Evolutionary conservation across 2,329 filamentous ascomycete species (phyloP).

Genomic region (Gaeumannomyces tritici): DNA sequence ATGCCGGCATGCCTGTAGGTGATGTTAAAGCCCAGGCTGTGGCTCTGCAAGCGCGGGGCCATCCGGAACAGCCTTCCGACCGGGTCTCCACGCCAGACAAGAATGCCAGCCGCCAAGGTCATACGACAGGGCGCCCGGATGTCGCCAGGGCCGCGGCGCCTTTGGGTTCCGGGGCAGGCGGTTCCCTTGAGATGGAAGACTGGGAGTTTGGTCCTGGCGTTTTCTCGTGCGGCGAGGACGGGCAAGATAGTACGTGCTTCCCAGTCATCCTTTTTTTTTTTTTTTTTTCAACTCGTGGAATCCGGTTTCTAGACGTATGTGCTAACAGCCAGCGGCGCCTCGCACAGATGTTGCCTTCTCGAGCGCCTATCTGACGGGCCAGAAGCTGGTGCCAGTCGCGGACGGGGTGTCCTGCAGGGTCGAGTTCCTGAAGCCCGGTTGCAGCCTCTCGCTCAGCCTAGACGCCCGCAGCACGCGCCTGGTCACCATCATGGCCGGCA

Average conservation of each 20-base stretch:
- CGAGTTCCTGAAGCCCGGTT: constrained; percentile 16
- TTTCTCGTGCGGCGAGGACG: constrained; percentile 8
- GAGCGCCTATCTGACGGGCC: constrained; percentile 19
- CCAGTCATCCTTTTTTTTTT: background rate
- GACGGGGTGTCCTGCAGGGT: constrained; percentile 18
- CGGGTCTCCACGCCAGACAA: background rate
- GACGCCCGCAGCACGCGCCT: constrained; percentile 12
- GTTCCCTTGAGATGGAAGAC: constrained; percentile 19
- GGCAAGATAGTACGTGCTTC: background rate
- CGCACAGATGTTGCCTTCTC: constrained; percentile 21
- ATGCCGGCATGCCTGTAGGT: background rate
- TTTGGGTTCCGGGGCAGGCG: background rate
- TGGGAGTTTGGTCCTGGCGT: constrained; percentile 26
- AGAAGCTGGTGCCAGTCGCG: constrained; percentile 14
- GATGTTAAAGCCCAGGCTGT: no score
- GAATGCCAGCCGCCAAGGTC: background rate
- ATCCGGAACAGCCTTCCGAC: background rate
- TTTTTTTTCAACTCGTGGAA: no score
- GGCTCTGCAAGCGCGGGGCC: no score
- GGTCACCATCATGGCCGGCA: constrained; percentile 19
- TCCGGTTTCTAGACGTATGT: no score
- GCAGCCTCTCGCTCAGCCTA: constrained; percentile 10
- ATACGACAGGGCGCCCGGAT: background rate
- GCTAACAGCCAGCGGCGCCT: background rate
- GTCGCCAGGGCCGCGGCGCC: background rate